Evolutionary conservation across 2,329 filamentous ascomycete species (phyloP).

Genomic region (Neofusicoccum cordaticola): DNA sequence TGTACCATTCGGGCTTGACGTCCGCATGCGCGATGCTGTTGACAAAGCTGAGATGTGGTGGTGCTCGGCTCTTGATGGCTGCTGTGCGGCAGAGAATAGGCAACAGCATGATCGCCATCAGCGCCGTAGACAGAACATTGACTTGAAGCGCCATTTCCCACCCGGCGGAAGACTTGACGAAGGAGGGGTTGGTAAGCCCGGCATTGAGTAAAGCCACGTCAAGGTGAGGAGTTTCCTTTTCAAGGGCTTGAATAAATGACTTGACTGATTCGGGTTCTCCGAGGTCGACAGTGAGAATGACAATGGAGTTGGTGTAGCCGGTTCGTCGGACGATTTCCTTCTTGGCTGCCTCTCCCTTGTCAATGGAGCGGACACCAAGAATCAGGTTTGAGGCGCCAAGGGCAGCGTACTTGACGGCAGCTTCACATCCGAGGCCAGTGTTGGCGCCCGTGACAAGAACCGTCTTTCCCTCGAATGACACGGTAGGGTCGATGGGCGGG

Average conservation of each 20-base stretch:
- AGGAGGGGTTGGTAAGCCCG: conserved; percentile 29
- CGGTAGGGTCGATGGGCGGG: conserved; percentile 21
- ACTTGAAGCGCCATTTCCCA: conserved; percentile 36
- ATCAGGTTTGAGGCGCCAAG: conserved; percentile 44
- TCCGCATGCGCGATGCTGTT: conserved; percentile 21
- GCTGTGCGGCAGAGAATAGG: conserved; percentile 26
- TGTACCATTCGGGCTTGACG: conserved; percentile 22
- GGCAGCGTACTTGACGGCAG: conserved; percentile 41
- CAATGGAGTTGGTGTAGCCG: conserved; percentile 32
- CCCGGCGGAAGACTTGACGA: conserved; percentile 21
- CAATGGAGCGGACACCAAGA: conserved; percentile 40
- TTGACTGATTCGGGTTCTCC: conserved; percentile 37
- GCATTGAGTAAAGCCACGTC: conserved; percentile 42
- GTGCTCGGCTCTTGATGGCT: conserved; percentile 23
- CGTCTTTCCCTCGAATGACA: conserved; percentile 34
- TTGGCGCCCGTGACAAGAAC: conserved; percentile 50
- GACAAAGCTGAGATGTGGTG: conserved; percentile 16
- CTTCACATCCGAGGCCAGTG: conserved; percentile 47
- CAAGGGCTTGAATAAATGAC: conserved; percentile 30
- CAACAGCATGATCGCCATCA: conserved; percentile 32
- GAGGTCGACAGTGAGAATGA: conserved; percentile 49
- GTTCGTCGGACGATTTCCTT: conserved; percentile 44
- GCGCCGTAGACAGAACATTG: conserved; percentile 39
- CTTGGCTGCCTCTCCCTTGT: conserved; percentile 36
- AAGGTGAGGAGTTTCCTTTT: conserved; percentile 26